Evolutionary conservation across 2,329 filamentous ascomycete genomes (phyloP).

Genomic region (Aspergillus pseudoglaucus): DNA sequence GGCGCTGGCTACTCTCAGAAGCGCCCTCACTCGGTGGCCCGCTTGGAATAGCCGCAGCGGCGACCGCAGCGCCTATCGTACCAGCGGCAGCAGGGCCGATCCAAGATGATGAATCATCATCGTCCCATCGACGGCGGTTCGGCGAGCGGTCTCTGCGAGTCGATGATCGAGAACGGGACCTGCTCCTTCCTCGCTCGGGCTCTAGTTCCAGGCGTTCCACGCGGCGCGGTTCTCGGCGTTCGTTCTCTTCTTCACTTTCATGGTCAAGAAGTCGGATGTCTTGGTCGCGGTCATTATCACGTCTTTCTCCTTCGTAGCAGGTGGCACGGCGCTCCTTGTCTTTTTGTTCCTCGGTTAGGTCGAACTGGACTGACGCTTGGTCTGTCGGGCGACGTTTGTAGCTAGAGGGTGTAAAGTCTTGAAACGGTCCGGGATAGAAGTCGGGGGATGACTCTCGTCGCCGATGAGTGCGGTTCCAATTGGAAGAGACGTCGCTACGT

Average conservation of each 20-base stretch:
- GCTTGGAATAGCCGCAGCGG: slow-evolving; percentile 36
- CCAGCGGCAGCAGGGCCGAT: slow-evolving; percentile 42
- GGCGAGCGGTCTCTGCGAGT: neutral
- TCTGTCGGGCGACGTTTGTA: slow-evolving; percentile 31
- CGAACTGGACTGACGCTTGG: slow-evolving; percentile 49
- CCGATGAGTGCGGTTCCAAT: slow-evolving; percentile 15
- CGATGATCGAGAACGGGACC: neutral
- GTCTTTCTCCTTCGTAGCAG: slow-evolving; percentile 17
- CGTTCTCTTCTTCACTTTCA: slow-evolving; percentile 14
- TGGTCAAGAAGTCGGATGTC: slow-evolving; percentile 22
- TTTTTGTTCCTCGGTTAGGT: slow-evolving; percentile 51
- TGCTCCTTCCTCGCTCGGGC: slow-evolving; percentile 14
- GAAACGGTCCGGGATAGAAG: slow-evolving; percentile 19
- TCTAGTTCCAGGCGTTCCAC: slow-evolving; percentile 3
- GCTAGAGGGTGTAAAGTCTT: slow-evolving; percentile 14
- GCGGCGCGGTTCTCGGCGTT: slow-evolving; percentile 13
- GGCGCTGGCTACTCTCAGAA: slow-evolving; percentile 26
- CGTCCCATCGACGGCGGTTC: neutral
- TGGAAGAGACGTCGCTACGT: slow-evolving; percentile 4
- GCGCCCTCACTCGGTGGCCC: slow-evolving; percentile 20
- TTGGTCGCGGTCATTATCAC: slow-evolving; percentile 14
- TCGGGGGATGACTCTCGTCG: slow-evolving; percentile 45
- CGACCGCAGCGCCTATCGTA: slow-evolving; percentile 44
- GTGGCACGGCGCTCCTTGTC: slow-evolving; percentile 39
- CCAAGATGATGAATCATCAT: slow-evolving; percentile 24